phyloP scores from a whole-genome alignment of 2,329 filamentous ascomycete species.

The Epichloe hybrida region DNA sequence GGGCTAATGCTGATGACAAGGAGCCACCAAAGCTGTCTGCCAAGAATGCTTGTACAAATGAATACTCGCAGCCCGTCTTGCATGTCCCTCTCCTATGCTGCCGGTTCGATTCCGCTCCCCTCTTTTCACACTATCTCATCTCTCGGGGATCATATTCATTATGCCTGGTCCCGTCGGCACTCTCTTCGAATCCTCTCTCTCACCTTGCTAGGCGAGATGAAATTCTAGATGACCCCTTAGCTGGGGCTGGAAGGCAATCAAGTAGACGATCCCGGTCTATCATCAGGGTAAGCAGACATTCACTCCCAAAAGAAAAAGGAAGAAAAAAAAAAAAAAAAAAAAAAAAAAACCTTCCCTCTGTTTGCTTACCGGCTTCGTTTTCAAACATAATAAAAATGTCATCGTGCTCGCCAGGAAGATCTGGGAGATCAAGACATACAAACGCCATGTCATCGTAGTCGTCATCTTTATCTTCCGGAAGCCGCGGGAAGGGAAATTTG shows the following conservation, averaged over 20 bases:
- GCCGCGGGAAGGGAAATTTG: constrained; percentile 71
- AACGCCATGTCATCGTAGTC: constrained; percentile 54
- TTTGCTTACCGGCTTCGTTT: constrained; percentile 51
- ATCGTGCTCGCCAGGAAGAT: constrained; percentile 85
- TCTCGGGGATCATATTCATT: not conserved
- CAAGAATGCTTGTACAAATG: not conserved
- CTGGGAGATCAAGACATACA: constrained; percentile 73
- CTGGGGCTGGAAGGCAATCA: constrained; percentile 39
- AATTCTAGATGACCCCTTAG: constrained; percentile 31
- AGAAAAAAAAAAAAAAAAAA: not conserved
- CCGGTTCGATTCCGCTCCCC: not conserved
- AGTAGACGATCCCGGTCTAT: constrained; percentile 41
- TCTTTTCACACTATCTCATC: not conserved
- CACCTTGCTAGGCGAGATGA: constrained; percentile 16
- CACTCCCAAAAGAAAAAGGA: not conserved
- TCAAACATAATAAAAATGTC: constrained; percentile 83
- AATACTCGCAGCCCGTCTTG: not conserved
- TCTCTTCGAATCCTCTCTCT: not conserved
- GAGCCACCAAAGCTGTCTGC: not conserved
- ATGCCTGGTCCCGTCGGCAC: not conserved
- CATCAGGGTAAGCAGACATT: not conserved
- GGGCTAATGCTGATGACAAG: not conserved
- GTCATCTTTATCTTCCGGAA: constrained; percentile 35
- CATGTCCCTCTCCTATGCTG: not conserved
- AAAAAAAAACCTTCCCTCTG: not conserved